Conservation (phyloP, 2,329 filamentous ascomycete species). For the Fusarium foetens region DNA sequence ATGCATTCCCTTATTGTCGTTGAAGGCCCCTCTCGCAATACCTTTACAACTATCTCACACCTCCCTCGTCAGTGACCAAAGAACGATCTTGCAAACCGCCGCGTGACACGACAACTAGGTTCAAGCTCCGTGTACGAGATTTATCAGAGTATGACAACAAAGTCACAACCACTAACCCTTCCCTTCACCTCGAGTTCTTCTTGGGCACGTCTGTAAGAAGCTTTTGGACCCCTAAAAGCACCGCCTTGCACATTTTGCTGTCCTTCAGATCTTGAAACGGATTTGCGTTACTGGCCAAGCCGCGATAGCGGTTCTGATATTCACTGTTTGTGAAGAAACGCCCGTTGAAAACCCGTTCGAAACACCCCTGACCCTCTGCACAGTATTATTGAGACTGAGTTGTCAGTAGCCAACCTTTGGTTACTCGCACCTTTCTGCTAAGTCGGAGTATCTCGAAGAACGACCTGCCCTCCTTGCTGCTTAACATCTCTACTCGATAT, state of each 20-base stretch:
- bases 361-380: conserved; percentile 17
- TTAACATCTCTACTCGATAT: conserved; percentile 1
- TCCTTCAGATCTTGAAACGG: conserved; percentile 30
- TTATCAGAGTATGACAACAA: conserved; percentile 19
- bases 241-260: conserved; percentile 25
- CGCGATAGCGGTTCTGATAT: conserved; percentile 20
- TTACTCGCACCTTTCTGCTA: conserved; percentile 12
- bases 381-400: conserved; percentile 1
- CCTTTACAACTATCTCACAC: conserved; percentile 28
- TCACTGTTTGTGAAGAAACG: conserved; percentile 27
- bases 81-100: conserved; percentile 34
- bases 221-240: conserved; percentile 1
- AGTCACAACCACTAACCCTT: conserved; percentile 12
- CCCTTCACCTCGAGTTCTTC: background rate
- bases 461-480: conserved; percentile 5
- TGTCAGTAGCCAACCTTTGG: conserved; percentile 2
- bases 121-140: conserved; percentile 33
- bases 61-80: conserved; percentile 34
- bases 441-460: conserved; percentile 16
- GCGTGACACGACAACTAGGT: conserved; percentile 31
- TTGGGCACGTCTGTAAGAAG: background rate
- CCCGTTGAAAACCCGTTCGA: conserved; percentile 25
- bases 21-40: conserved; percentile 35
- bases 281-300: conserved; percentile 25
- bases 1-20: conserved; percentile 33